Conservation (phyloP, 345 rosid genomes). For the Lenwebbia sp. region DNA sequence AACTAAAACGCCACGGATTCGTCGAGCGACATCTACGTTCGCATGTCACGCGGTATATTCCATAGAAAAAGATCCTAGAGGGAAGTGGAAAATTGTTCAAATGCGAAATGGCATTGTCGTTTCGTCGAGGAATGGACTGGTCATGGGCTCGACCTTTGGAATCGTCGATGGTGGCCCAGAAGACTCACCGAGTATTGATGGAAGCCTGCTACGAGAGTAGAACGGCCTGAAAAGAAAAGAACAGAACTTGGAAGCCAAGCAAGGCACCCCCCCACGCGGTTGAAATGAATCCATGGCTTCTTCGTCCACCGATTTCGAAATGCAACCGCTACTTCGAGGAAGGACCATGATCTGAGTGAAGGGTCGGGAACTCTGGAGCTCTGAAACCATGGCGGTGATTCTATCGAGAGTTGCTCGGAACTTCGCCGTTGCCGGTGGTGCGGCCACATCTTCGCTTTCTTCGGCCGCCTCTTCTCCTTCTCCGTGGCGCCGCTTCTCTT, state of each 20-base stretch:
- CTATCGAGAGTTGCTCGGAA: neutral
- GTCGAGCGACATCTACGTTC: too few species aligned
- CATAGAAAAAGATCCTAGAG: too few species aligned
- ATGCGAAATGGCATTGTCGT: neutral
- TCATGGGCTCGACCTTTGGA: neutral
- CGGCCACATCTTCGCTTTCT: neutral
- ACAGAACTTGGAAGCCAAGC: neutral
- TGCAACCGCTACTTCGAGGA: neutral
- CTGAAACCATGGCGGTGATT: neutral
- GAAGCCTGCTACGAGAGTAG: neutral
- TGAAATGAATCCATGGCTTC: neutral
- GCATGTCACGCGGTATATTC: too few species aligned
- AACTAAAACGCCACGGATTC: too few species aligned
- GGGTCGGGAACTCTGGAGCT: neutral
- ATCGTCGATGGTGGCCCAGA: neutral
- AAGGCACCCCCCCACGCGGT: neutral
- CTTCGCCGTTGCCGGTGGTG: neutral
- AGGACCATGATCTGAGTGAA: neutral
- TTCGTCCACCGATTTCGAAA: neutral
- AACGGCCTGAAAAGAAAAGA: neutral
- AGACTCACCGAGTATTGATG: neutral
- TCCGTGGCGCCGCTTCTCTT: neutral
- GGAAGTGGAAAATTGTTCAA: too few species aligned
- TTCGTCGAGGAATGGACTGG: neutral
- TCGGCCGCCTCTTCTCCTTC: neutral